phyloP scores from a whole-genome alignment of 805 yeast species.

The Lachancea meyersii region DNA sequence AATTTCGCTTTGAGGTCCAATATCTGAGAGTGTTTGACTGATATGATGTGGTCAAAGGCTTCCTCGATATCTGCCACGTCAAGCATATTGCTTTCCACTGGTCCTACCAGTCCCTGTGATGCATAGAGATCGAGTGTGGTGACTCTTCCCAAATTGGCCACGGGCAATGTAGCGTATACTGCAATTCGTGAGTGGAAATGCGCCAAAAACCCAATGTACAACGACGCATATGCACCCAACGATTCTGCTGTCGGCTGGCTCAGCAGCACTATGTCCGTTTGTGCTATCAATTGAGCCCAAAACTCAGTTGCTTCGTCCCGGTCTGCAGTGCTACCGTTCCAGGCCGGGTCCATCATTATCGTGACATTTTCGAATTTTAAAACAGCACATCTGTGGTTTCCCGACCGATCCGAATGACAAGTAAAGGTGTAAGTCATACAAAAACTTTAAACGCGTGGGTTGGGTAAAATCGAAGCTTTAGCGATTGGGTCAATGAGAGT shows the following conservation, averaged over 20 bases:
- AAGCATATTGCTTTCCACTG: conserved; percentile 47
- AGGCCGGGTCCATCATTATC: conserved; percentile 66
- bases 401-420: conserved; percentile 8
- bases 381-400: conserved; percentile 37
- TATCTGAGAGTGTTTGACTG: conserved; percentile 77
- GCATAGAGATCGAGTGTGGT: conserved; percentile 80
- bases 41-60: conserved; percentile 62
- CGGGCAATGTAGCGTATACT: conserved; percentile 85
- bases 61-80: conserved; percentile 73
- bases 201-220: conserved; percentile 52
- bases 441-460: background rate
- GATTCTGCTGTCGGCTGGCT: conserved; percentile 82
- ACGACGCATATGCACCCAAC: conserved; percentile 68
- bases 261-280: conserved; percentile 64
- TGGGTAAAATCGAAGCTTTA: background rate
- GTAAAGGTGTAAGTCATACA: conserved; percentile 10
- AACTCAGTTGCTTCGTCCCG: conserved; percentile 28
- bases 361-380: conserved; percentile 52
- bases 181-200: conserved; percentile 57
- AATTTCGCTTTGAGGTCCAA: conserved; percentile 52
- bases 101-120: conserved; percentile 68
- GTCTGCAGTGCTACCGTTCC: conserved; percentile 51
- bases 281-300: conserved; percentile 39
- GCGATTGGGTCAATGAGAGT: no score
- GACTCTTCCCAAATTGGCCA: conserved; percentile 76